Percentiles rank a stretch among this genome's conserved stretches.
These are phyloP conservation scores for Spathaspora sp. DNA, from an alignment of 805 yeast species.

Conservation along the genomic window DNA sequence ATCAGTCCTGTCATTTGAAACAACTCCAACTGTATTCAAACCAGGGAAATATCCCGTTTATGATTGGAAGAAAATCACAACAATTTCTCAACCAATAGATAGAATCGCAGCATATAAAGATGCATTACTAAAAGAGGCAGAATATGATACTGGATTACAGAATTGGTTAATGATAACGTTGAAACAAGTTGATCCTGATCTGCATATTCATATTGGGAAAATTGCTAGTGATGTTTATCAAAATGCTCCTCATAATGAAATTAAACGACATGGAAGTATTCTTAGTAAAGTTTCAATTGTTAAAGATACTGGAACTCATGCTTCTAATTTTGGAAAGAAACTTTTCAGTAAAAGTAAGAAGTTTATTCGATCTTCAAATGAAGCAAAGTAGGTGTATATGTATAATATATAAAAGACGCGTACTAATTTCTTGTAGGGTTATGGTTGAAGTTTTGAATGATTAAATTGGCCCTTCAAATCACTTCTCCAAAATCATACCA, in stretches of 20 bases:
- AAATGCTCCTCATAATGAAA: conserved; percentile 55
- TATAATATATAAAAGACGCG: too few relatives aligned
- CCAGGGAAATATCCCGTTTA: conserved; percentile 29
- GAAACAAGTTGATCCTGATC: conserved; percentile 23
- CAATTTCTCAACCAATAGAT: conserved; percentile 37
- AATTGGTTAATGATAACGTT: conserved; percentile 51
- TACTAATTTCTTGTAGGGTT: too few relatives aligned
- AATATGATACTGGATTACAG: conserved; percentile 54
- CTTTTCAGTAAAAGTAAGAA: conserved; percentile 56
- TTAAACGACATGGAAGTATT: conserved; percentile 47
- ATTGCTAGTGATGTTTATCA: conserved; percentile 65
- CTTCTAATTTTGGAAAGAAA: conserved; percentile 54
- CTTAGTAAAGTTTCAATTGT: conserved; percentile 47
- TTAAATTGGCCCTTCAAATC: too few relatives aligned
- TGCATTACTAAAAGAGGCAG: conserved; percentile 39
- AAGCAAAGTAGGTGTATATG: neutral
- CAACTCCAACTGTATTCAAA: neutral
- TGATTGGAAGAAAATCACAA: conserved; percentile 40
- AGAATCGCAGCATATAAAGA: conserved; percentile 39
- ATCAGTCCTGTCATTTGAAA: neutral
- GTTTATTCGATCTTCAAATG: conserved; percentile 19
- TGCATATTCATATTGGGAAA: conserved; percentile 42
- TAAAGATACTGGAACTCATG: conserved; percentile 42
- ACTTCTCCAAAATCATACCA: too few relatives aligned
- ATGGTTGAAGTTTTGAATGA: too few relatives aligned